A percentile compares a stretch with the other conserved stretches of the same genome.
Evolutionary conservation across 2,329 filamentous ascomycete species (phyloP).

Genomic region (Talaromyces rugulosus): DNA sequence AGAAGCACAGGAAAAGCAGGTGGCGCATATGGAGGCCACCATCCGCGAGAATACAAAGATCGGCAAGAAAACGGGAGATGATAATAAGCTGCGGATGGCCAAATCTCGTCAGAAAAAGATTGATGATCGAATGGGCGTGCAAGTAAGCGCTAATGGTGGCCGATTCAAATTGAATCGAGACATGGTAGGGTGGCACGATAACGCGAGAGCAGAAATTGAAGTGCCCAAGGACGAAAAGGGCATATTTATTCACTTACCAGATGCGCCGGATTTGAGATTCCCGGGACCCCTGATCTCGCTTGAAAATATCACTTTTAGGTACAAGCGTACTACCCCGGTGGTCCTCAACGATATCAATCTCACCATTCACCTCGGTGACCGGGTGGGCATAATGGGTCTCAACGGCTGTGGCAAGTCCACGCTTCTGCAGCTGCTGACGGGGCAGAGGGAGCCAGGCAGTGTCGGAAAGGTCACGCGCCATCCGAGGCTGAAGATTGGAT

Average conservation of each 20-base stretch:
- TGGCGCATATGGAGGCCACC: conserved; percentile 73
- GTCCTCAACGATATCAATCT: conserved; percentile 63
- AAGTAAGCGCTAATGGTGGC: conserved; percentile 66
- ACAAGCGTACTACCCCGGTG: conserved; percentile 43
- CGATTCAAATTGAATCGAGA: conserved; percentile 80
- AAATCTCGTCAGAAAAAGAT: conserved; percentile 81
- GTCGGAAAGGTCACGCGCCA: conserved; percentile 92
- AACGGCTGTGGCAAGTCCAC: conserved; percentile 99
- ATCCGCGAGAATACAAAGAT: conserved; percentile 71
- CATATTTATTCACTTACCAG: conserved; percentile 56
- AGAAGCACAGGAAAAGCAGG: conserved; percentile 76
- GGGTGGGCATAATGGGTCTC: conserved; percentile 91
- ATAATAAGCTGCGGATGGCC: conserved; percentile 81
- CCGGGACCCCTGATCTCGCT: conserved; percentile 69
- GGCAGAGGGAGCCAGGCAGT: conserved; percentile 73
- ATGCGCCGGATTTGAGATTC: conserved; percentile 67
- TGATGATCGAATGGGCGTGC: conserved; percentile 73
- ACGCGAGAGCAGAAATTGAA: conserved; percentile 63
- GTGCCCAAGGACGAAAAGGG: conserved; percentile 59
- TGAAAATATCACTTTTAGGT: conserved; percentile 65
- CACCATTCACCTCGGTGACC: conserved; percentile 68
- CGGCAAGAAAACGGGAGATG: conserved; percentile 72
- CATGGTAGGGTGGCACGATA: conserved; percentile 58
- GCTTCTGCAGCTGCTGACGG: conserved; percentile 93
- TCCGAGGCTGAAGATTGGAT: conserved; percentile 95